Percentiles rank a stretch among this genome's conserved stretches.
Evolutionary conservation across 306 rosid genomes (phyloP).

Genomic region (Casuarina glauca): DNA sequence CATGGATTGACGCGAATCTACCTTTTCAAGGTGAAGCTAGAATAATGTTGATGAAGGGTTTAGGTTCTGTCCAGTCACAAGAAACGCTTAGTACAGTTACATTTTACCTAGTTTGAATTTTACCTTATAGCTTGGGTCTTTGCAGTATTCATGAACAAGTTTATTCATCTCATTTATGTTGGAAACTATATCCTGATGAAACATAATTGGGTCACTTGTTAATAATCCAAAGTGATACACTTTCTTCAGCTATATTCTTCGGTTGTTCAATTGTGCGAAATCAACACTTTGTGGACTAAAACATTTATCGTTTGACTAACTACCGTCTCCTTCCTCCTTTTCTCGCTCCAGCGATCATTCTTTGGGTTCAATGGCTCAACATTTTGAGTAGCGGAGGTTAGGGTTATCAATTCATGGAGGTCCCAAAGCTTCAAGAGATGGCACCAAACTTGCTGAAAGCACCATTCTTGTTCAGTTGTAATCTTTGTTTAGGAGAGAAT

Average conservation of each 20-base stretch:
- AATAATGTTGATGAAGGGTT: neutral
- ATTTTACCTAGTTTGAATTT: neutral
- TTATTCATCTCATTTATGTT: neutral
- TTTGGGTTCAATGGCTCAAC: slow-evolving; percentile 92
- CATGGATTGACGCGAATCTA: too few relatives aligned
- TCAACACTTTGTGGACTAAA: neutral
- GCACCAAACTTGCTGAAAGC: slow-evolving; percentile 10
- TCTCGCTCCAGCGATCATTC: slow-evolving; percentile 67
- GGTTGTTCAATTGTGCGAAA: neutral
- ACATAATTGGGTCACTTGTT: neutral
- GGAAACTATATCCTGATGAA: slow-evolving; percentile 13
- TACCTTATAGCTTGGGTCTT: neutral
- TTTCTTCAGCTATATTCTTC: slow-evolving; percentile 1
- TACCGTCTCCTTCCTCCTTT: slow-evolving; percentile 18
- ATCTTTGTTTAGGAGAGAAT: slow-evolving; percentile 16
- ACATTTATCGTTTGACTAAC: slow-evolving; percentile 16
- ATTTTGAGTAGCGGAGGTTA: slow-evolving; percentile 46
- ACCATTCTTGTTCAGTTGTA: slow-evolving; percentile 8
- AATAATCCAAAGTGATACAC: slow-evolving; percentile 6
- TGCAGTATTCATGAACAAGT: too few relatives aligned
- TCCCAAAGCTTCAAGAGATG: neutral
- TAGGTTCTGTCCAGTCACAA: neutral
- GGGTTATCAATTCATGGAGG: slow-evolving; percentile 11
- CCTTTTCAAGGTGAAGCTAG: slow-evolving; percentile 2
- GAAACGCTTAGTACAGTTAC: too few relatives aligned